Evolutionary conservation across 176 grass and related monocot species (phyloP).

Genomic region (Ampelocalamus luodianensis): DNA sequence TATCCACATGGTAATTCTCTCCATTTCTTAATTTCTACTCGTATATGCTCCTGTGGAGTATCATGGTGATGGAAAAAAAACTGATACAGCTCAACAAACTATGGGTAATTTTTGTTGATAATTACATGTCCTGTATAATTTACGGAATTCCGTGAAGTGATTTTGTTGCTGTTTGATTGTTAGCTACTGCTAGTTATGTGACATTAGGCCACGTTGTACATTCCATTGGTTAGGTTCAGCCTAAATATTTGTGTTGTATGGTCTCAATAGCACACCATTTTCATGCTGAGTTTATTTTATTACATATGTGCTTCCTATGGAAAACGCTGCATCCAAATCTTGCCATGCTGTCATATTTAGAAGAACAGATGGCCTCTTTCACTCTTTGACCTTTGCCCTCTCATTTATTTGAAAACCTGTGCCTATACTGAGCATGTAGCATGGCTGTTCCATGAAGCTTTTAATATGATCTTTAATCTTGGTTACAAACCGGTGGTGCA

Average conservation of each 20-base stretch:
- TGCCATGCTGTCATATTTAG: neutral
- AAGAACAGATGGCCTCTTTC: neutral
- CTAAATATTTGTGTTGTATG: neutral
- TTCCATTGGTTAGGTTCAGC: neutral
- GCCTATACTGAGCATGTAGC: neutral
- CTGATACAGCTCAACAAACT: slow-evolving; percentile 1
- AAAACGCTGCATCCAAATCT: neutral
- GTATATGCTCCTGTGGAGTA: slow-evolving; percentile 3
- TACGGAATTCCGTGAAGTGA: neutral
- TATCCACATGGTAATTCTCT: slow-evolving; percentile 85
- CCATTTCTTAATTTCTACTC: slow-evolving; percentile 30
- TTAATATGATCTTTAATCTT: slow-evolving; percentile 13
- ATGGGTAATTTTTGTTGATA: neutral
- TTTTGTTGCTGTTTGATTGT: neutral
- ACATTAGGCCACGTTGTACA: neutral
- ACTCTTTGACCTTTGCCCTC: neutral
- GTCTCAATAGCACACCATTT: neutral
- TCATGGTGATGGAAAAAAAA: neutral
- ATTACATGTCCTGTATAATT: neutral
- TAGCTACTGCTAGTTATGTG: neutral
- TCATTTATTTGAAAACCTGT: neutral
- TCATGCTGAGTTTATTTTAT: neutral
- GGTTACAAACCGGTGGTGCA: neutral
- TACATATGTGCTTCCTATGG: slow-evolving; percentile 25
- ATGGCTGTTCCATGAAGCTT: neutral